phyloP scores from a whole-genome alignment of 345 rosid species.

The Rhodomyrtus tomentosa region DNA sequence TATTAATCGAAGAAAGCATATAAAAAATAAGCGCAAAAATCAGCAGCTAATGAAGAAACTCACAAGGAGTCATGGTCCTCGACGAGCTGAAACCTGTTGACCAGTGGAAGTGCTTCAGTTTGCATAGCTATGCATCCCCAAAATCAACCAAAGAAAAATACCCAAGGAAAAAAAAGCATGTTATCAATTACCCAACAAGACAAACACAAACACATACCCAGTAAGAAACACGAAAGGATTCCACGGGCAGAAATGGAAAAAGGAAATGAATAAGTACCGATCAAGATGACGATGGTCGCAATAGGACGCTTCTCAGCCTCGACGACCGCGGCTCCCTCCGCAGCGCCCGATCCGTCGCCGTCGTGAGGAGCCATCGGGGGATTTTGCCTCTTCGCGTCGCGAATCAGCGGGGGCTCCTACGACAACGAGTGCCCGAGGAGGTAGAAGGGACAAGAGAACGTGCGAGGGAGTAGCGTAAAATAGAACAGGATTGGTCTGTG shows the following conservation, averaged over 20 bases:
- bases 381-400: background rate
- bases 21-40: background rate
- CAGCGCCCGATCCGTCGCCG: constrained; percentile 37
- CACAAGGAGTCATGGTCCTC: constrained; percentile 46
- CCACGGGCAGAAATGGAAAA: background rate
- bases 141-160: background rate
- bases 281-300: constrained; percentile 59
- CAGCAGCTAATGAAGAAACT: constrained; percentile 5
- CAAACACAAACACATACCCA: too few species aligned
- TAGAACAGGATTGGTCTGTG: background rate
- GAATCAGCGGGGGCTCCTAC: background rate
- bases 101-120: constrained; percentile 78
- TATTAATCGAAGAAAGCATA: background rate
- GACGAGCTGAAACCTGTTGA: constrained; percentile 44
- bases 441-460: constrained; percentile 17
- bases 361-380: constrained; percentile 40
- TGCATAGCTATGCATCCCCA: constrained; percentile 53
- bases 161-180: background rate
- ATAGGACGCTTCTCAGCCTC: constrained; percentile 26
- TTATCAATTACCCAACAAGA: background rate
- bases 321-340: constrained; percentile 18
- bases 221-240: background rate
- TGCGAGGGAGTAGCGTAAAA: background rate
- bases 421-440: background rate
- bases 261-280: constrained; percentile 27